Evolutionary conservation across 345 rosid genomes (phyloP).

Genomic region (Eucalyptus pauciflora): DNA sequence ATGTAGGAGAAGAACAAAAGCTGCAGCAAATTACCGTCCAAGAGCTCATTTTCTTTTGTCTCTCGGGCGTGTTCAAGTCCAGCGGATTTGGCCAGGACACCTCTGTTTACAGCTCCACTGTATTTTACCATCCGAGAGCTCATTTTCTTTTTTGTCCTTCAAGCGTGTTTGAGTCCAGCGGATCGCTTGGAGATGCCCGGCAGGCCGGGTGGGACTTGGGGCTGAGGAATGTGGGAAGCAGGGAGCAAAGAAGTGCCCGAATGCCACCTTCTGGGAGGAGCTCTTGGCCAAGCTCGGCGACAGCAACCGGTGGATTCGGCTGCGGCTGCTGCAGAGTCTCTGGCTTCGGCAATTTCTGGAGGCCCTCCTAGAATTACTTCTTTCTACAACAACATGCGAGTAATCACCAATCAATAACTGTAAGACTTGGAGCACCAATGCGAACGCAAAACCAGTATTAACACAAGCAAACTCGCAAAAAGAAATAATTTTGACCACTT

Average conservation of each 20-base stretch:
- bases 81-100: too few species aligned
- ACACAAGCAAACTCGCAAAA: neutral
- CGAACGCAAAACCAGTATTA: neutral
- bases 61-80: too few species aligned
- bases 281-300: neutral
- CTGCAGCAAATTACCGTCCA: too few species aligned
- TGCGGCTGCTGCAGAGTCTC: neutral
- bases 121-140: too few species aligned
- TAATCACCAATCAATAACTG: neutral
- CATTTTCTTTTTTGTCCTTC: too few species aligned
- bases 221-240: rapidly evolving
- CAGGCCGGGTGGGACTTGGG: neutral
- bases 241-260: too few species aligned
- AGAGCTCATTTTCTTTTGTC: too few species aligned
- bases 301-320: neutral
- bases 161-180: too few species aligned
- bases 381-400: slow-evolving; percentile 23
- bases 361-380: slow-evolving; percentile 50
- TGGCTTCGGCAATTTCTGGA: neutral
- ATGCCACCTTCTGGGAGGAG: neutral
- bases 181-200: too few species aligned
- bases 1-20: too few species aligned
- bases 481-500: slow-evolving; percentile 37
- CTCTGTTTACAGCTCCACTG: too few species aligned
- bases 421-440: neutral